Conservation (phyloP, 345 rosid genomes). For the Populus tremula region DNA sequence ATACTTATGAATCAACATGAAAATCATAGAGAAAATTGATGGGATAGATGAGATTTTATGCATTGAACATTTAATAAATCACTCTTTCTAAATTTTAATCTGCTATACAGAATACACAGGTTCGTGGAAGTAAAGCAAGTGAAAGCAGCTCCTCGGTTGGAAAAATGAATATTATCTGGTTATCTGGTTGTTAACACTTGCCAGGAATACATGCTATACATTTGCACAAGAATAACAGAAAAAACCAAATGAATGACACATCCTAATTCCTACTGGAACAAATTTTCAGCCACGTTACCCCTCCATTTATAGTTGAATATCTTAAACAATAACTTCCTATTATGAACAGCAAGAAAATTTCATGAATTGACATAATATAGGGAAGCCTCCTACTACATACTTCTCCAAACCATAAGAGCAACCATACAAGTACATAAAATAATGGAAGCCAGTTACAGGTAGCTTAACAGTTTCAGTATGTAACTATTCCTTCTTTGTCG, state of each 20-base stretch:
- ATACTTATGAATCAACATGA: not conserved
- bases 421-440: not conserved
- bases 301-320: not conserved
- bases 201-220: not conserved
- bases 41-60: not conserved
- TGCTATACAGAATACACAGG: not conserved
- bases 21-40: not conserved
- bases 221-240: too few relatives aligned
- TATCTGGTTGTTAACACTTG: not conserved
- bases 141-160: not conserved
- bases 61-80: not conserved
- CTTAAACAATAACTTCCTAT: not conserved
- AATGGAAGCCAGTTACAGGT: not conserved
- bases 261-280: not conserved
- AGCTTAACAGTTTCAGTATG: not conserved
- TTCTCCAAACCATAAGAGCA: not conserved
- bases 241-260: not conserved
- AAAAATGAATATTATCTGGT: not conserved
- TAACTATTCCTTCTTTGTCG: not conserved
- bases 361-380: not conserved
- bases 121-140: not conserved
- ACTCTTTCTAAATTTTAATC: not conserved
- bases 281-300: not conserved
- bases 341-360: not conserved
- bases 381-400: not conserved